Percentiles rank a stretch among this genome's conserved stretches.
Conservation (phyloP, 345 rosid species). For the Mercurialis annua region DNA sequence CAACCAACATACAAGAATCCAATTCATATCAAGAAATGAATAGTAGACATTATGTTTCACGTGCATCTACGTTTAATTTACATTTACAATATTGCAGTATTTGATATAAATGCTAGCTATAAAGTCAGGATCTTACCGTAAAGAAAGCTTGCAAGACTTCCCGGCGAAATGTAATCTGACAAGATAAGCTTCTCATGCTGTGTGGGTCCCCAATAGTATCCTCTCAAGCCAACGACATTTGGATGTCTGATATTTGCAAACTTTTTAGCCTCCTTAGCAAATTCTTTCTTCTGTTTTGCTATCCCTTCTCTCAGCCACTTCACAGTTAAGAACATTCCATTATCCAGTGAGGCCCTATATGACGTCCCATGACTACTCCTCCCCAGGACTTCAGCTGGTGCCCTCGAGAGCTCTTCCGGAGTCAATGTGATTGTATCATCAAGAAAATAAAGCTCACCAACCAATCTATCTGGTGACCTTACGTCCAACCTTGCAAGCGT, state of each 20-base stretch:
- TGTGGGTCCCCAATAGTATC: conserved; percentile 99
- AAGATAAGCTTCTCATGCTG: conserved; percentile 98
- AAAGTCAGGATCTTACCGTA: conserved; percentile 55
- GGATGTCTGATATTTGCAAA: conserved; percentile 96
- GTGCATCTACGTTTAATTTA: background rate
- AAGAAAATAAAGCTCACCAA: conserved; percentile 87
- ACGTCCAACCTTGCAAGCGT: conserved; percentile 78
- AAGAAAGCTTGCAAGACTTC: conserved; percentile 96
- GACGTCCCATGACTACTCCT: conserved; percentile 99
- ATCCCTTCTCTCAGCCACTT: conserved; percentile 99
- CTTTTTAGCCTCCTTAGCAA: conserved; percentile 95
- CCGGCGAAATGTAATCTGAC: conserved; percentile 86
- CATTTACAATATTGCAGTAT: background rate
- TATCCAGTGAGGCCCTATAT: conserved; percentile 86
- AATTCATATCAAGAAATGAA: background rate
- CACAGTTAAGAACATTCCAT: conserved; percentile 79
- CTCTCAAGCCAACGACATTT: conserved; percentile 89
- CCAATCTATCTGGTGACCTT: conserved; percentile 84
- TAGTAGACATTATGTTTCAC: background rate
- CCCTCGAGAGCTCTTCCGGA: conserved; percentile 90
- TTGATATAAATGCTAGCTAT: background rate
- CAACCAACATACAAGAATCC: conserved; percentile 5
- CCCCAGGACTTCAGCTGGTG: conserved; percentile 97
- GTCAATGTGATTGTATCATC: conserved; percentile 83
- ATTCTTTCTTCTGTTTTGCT: conserved; percentile 91